phyloP scores from a whole-genome alignment of 305 asterid species.

The Rubia balearica region DNA sequence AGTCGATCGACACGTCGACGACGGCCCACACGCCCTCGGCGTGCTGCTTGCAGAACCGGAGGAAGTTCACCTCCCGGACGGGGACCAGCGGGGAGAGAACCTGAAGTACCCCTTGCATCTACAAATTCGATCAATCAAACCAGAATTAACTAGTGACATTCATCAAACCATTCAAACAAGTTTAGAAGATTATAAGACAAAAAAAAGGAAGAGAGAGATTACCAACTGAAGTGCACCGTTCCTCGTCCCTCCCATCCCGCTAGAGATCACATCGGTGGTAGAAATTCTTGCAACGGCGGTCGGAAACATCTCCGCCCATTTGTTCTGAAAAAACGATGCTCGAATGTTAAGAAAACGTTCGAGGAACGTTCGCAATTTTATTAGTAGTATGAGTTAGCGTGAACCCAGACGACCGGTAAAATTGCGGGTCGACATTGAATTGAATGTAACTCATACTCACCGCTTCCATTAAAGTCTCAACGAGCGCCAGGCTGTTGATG shows the following conservation, averaged over 20 bases:
- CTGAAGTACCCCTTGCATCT: conserved; percentile 88
- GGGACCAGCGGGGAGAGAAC: conserved; percentile 86
- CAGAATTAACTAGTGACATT: not conserved
- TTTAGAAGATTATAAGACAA: not conserved
- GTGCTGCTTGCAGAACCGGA: conserved; percentile 91
- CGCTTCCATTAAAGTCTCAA: conserved; percentile 89
- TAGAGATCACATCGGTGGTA: conserved; percentile 67
- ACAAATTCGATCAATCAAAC: not conserved
- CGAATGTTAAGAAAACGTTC: not conserved
- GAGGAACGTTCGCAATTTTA: too few species aligned
- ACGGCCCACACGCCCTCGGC: conserved; percentile 95
- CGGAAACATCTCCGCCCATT: conserved; percentile 95
- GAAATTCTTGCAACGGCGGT: conserved; percentile 63
- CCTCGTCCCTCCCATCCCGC: conserved; percentile 88
- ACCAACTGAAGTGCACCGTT: conserved; percentile 95
- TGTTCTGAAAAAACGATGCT: conserved; percentile 32
- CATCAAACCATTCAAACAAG: too few species aligned
- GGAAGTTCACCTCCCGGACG: conserved; percentile 70
- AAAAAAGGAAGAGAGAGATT: not conserved
- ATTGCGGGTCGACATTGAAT: not conserved
- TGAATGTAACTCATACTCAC: conserved; percentile 41
- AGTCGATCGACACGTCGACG: conserved; percentile 73
- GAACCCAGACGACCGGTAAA: too few species aligned
- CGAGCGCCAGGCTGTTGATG: conserved; percentile 82
- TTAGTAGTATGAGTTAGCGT: too few species aligned